Conservation (phyloP, 441 rosid genomes). For the Corymbia citriodora region DNA sequence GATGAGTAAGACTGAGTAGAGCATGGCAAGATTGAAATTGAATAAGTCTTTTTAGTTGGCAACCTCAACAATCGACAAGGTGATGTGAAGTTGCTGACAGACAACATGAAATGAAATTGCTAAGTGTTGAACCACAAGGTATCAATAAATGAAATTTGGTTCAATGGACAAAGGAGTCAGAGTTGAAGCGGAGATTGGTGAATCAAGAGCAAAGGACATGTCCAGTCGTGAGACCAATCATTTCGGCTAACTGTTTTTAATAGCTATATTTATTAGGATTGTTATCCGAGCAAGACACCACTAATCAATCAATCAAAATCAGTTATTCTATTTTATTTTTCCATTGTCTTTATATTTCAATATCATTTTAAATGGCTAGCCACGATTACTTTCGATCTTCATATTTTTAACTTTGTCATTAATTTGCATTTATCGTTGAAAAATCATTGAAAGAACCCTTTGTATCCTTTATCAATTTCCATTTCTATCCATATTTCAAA, state of each 20-base stretch:
- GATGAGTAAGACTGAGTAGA: background rate
- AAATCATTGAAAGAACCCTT: background rate
- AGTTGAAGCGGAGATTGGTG: background rate
- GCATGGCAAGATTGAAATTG: background rate
- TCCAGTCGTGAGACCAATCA: background rate
- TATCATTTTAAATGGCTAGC: background rate
- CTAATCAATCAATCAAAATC: background rate
- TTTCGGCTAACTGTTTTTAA: background rate
- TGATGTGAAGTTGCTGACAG: background rate
- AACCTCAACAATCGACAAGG: background rate
- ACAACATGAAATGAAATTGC: background rate
- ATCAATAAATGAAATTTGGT: background rate
- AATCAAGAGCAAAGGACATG: background rate
- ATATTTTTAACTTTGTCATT: background rate
- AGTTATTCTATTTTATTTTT: background rate
- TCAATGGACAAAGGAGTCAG: background rate
- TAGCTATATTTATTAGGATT: background rate
- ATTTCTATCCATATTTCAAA: background rate
- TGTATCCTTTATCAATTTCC: background rate
- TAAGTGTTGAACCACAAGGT: background rate
- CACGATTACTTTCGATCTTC: background rate
- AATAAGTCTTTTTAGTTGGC: background rate
- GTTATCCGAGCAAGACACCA: background rate
- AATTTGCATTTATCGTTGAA: background rate
- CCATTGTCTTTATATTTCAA: background rate